Evolutionary conservation across 257 asterid genomes (phyloP).

Genomic region (Coffea eugenioides): DNA sequence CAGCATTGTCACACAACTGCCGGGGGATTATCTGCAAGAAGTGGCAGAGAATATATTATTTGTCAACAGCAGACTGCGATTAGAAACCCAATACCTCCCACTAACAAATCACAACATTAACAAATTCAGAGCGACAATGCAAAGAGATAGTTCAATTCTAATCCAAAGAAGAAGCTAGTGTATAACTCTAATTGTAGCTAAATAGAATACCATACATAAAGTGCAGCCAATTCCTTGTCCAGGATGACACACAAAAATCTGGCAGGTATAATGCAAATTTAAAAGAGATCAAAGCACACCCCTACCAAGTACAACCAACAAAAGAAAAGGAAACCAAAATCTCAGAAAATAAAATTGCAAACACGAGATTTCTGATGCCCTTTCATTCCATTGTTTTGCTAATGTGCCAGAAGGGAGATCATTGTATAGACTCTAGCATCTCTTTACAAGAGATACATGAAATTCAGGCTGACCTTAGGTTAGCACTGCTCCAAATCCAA

Average conservation of each 20-base stretch:
- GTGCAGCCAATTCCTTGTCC: neutral
- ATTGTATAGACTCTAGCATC: neutral
- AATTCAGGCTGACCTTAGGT: neutral
- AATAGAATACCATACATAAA: neutral
- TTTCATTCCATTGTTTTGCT: neutral
- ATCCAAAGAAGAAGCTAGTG: neutral
- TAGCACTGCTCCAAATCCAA: neutral
- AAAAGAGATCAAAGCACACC: neutral
- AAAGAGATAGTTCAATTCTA: neutral
- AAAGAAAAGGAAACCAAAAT: neutral
- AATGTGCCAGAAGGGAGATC: neutral
- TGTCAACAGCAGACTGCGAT: neutral
- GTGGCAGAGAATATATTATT: neutral
- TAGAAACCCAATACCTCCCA: neutral
- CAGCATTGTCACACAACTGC: constrained; percentile 71
- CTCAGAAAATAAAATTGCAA: neutral
- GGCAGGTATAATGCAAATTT: neutral
- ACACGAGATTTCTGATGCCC: neutral
- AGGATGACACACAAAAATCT: neutral
- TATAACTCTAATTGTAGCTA: neutral
- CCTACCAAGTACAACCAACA: neutral
- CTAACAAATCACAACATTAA: neutral
- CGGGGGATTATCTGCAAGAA: constrained; percentile 55
- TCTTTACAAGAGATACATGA: neutral
- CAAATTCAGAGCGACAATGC: neutral